These are phyloP conservation scores for Trypanosoma theileri DNA, from an alignment of 208 protist species.

Conservation along the genomic window DNA sequence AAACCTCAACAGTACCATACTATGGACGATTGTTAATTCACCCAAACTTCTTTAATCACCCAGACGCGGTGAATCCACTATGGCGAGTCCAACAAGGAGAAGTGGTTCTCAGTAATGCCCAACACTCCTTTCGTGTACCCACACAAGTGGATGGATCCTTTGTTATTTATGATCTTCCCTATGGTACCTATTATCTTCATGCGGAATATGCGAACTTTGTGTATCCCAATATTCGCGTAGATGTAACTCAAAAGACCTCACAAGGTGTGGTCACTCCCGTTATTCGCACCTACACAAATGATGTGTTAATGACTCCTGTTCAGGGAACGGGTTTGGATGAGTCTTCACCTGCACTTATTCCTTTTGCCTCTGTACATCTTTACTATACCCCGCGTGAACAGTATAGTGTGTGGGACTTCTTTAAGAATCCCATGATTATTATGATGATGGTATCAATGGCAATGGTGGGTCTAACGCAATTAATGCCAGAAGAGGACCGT, in stretches of 20 bases:
- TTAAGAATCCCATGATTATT: conserved; percentile 83
- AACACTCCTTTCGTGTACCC: conserved; percentile 47
- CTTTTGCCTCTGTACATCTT: conserved; percentile 37
- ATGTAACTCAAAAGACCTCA: conserved; percentile 46
- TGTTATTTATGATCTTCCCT: conserved; percentile 65
- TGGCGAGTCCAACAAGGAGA: conserved; percentile 68
- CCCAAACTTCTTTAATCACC: conserved; percentile 42
- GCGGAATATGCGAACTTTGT: conserved; percentile 78
- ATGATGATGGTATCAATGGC: conserved; percentile 71
- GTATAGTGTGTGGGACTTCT: conserved; percentile 55
- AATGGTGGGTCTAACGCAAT: conserved; percentile 66
- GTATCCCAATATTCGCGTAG: conserved; percentile 75
- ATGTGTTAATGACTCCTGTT: conserved; percentile 58
- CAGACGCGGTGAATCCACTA: conserved; percentile 41
- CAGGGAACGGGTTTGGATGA: conserved; percentile 71
- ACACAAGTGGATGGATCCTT: conserved; percentile 71
- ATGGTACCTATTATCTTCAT: conserved; percentile 81
- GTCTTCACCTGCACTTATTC: conserved; percentile 66
- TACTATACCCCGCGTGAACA: conserved; percentile 82
- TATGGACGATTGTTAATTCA: conserved; percentile 67
- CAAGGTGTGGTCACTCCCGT: conserved; percentile 32
- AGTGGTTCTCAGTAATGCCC: conserved; percentile 59
- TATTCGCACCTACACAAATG: conserved; percentile 67
- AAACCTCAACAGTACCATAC: conserved; percentile 19
- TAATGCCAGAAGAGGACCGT: conserved; percentile 80